phyloP scores from a whole-genome alignment of 208 protist genomes.

The Trypanosoma grayi region DNA sequence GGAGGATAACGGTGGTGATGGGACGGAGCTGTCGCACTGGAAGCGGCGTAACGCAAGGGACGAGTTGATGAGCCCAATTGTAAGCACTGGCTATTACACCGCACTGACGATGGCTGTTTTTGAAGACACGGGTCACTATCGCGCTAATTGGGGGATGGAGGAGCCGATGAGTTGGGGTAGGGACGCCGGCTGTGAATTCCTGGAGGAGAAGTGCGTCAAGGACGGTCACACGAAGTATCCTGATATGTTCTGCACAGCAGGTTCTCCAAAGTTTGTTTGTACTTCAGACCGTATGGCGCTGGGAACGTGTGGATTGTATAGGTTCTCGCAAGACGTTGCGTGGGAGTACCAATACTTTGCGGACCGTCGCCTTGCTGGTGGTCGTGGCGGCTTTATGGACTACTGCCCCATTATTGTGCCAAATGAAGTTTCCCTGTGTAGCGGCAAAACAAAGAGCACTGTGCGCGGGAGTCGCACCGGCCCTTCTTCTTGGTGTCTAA shows the following conservation, averaged over 20 bases:
- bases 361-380: too few relatives aligned
- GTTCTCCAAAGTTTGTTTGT: too few relatives aligned
- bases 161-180: slow-evolving; percentile 37
- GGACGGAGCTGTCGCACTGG: slow-evolving; percentile 24
- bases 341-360: too few relatives aligned
- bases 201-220: slow-evolving; percentile 27
- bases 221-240: slow-evolving; percentile 21
- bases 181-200: slow-evolving; percentile 25
- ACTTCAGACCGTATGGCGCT: too few relatives aligned
- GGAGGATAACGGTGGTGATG: slow-evolving; percentile 18
- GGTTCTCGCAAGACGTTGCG: too few relatives aligned
- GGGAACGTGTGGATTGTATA: background rate
- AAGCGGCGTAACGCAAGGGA: slow-evolving; percentile 30
- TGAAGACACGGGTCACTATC: slow-evolving; percentile 33
- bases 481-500: too few relatives aligned
- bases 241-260: slow-evolving; percentile 46
- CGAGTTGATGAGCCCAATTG: slow-evolving; percentile 28
- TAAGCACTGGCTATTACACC: slow-evolving; percentile 25
- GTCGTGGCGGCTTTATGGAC: too few relatives aligned
- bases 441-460: too few relatives aligned
- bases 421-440: too few relatives aligned
- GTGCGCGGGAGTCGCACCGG: too few relatives aligned
- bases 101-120: slow-evolving; percentile 37
- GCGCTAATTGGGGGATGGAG: slow-evolving; percentile 26
- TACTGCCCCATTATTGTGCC: too few relatives aligned